Percentiles rank a stretch among this genome's conserved stretches.
Evolutionary conservation across 129 eudicot genomes (phyloP).

Genomic region (Flaveria trinervia): DNA sequence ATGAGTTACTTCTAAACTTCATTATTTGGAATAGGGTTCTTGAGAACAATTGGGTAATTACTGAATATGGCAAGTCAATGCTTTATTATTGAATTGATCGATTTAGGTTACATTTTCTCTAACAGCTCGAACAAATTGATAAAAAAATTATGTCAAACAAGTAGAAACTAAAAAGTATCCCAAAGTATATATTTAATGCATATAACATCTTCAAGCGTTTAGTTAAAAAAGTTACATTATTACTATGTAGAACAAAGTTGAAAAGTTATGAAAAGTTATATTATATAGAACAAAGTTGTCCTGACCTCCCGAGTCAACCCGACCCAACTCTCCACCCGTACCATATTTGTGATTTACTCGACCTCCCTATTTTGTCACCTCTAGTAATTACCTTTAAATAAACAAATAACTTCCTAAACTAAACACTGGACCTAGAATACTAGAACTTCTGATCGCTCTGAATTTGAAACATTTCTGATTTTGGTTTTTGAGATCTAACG

Average conservation of each 20-base stretch:
- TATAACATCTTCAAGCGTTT: not conserved
- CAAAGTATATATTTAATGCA: not conserved
- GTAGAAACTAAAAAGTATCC: not conserved
- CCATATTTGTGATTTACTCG: not conserved
- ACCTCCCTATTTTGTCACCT: slow-evolving; percentile 1
- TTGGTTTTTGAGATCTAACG: not conserved
- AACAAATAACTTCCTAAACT: not conserved
- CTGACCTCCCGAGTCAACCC: not conserved
- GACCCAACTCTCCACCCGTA: not conserved
- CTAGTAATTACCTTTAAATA: not conserved
- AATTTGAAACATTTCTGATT: not conserved
- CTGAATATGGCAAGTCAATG: not conserved
- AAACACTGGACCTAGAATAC: not conserved
- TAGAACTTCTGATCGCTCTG: not conserved
- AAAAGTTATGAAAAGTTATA: not conserved
- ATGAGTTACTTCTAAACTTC: slow-evolving; percentile 6
- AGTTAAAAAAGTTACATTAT: not conserved
- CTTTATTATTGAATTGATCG: not conserved
- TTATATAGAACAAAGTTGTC: not conserved
- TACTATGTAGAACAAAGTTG: not conserved
- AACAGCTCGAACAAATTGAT: not conserved
- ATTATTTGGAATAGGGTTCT: slow-evolving; percentile 3
- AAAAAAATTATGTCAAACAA: not conserved
- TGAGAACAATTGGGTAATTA: slow-evolving; percentile 15
- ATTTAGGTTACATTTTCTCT: not conserved